Percentiles rank a stretch among this genome's conserved stretches.
These are phyloP conservation scores for Penicillium rolfsii DNA, from an alignment of 2,329 filamentous ascomycete species.

Conservation along the genomic window DNA sequence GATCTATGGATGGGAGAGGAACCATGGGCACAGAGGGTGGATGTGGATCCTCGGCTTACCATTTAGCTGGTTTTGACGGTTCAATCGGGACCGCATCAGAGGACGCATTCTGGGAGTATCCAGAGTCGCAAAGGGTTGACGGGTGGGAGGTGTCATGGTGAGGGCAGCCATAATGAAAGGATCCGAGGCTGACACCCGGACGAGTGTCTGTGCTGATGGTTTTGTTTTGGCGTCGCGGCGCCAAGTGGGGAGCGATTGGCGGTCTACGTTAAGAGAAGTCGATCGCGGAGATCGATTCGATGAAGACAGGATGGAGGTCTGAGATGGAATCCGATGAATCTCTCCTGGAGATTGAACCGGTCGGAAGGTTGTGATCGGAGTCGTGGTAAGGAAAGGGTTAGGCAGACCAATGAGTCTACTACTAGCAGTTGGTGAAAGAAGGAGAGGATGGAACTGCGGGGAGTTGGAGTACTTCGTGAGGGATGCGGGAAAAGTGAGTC, in stretches of 20 bases:
- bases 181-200: slow-evolving; percentile 5
- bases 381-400: not conserved
- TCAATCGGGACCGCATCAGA: slow-evolving; percentile 37
- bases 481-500: not conserved
- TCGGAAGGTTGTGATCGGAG: not conserved
- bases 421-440: not conserved
- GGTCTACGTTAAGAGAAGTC: slow-evolving; percentile 10
- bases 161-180: slow-evolving; percentile 37
- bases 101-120: slow-evolving; percentile 38
- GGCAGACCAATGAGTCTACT: not conserved
- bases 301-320: not conserved
- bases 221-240: slow-evolving; percentile 32
- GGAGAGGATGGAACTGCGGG: not conserved
- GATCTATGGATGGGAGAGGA: not conserved
- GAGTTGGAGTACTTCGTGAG: not conserved
- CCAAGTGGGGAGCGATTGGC: slow-evolving; percentile 31
- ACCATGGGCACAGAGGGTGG: not conserved
- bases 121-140: slow-evolving; percentile 42
- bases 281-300: slow-evolving; percentile 2
- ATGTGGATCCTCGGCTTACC: slow-evolving; percentile 26
- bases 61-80: slow-evolving; percentile 39
- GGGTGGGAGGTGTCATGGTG: slow-evolving; percentile 40
- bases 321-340: not conserved
- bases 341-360: not conserved
- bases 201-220: slow-evolving; percentile 2